phyloP scores from a whole-genome alignment of 306 rosid genomes.

The Oxytropis ochrocephala region DNA sequence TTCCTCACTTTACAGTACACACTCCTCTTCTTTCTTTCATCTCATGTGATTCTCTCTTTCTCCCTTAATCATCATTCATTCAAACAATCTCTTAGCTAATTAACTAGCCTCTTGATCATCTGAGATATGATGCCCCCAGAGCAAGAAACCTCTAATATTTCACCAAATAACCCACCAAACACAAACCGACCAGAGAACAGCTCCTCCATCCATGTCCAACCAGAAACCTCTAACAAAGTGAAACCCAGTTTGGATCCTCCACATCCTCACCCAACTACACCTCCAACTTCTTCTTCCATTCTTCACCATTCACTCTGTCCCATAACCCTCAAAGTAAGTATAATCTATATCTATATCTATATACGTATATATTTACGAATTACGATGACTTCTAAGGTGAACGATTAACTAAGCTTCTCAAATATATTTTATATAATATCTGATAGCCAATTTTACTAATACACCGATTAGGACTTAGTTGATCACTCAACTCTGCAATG shows the following conservation, averaged over 20 bases:
- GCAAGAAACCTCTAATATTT: conserved; percentile 45
- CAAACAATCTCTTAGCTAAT: no score
- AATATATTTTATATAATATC: no score
- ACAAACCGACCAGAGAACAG: conserved; percentile 35
- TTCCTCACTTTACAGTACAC: conserved; percentile 4
- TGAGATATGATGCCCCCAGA: conserved; percentile 78
- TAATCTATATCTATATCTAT: no score
- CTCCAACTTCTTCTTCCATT: conserved; percentile 31
- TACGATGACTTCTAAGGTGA: no score
- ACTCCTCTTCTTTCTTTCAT: not conserved
- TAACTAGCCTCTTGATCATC: not conserved
- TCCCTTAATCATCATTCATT: not conserved
- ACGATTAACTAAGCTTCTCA: no score
- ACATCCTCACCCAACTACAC: conserved; percentile 6
- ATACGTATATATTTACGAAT: no score
- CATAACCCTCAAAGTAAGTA: conserved; percentile 47
- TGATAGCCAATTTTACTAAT: no score
- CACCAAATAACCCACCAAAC: conserved; percentile 31
- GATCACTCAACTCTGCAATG: no score
- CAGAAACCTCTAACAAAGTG: conserved; percentile 13
- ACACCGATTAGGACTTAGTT: no score
- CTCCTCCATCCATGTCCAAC: conserved; percentile 38
- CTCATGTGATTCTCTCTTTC: conserved; percentile 21
- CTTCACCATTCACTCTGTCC: conserved; percentile 57
- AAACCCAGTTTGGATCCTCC: conserved; percentile 29